Evolutionary conservation across 2,329 filamentous ascomycete species (phyloP).

Genomic region (Aureobasidium sp.): DNA sequence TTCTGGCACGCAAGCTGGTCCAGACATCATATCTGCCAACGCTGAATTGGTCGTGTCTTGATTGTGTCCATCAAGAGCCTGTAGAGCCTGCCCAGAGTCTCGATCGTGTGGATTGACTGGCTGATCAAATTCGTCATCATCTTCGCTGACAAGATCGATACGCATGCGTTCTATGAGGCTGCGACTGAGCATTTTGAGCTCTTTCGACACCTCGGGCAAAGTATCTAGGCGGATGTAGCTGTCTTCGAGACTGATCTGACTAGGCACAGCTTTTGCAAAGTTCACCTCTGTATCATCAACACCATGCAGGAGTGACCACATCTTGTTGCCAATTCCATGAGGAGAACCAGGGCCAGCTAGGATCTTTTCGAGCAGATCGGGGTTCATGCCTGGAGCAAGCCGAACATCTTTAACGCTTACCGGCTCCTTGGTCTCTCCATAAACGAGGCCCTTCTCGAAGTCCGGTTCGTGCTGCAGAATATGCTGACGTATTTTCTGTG

Average conservation of each 20-base stretch:
- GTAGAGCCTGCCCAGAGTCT: too few relatives aligned
- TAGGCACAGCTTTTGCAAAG: constrained; percentile 63
- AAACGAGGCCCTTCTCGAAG: constrained; percentile 40
- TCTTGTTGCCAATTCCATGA: constrained; percentile 61
- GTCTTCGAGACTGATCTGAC: constrained; percentile 91
- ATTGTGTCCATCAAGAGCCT: too few relatives aligned
- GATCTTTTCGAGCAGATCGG: constrained; percentile 59
- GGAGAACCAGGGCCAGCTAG: constrained; percentile 64
- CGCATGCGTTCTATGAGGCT: constrained; percentile 75
- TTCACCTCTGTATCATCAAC: constrained; percentile 69
- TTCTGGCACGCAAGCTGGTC: too few relatives aligned
- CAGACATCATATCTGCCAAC: background rate
- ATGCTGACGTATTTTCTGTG: constrained; percentile 58
- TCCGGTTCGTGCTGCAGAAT: constrained; percentile 44
- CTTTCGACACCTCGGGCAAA: constrained; percentile 55
- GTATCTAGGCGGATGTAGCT: constrained; percentile 70
- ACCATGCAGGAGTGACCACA: constrained; percentile 77
- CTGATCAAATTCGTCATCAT: constrained; percentile 31
- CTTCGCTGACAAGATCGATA: constrained; percentile 59
- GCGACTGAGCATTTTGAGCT: constrained; percentile 60
- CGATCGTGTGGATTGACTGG: too few relatives aligned
- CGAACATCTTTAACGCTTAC: constrained; percentile 63
- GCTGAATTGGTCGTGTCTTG: constrained; percentile 2
- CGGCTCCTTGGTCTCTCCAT: constrained; percentile 46
- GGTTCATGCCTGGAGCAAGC: constrained; percentile 54